Conservation (phyloP, 352 stramenopile genomes). For the Phytophthora pisi region DNA sequence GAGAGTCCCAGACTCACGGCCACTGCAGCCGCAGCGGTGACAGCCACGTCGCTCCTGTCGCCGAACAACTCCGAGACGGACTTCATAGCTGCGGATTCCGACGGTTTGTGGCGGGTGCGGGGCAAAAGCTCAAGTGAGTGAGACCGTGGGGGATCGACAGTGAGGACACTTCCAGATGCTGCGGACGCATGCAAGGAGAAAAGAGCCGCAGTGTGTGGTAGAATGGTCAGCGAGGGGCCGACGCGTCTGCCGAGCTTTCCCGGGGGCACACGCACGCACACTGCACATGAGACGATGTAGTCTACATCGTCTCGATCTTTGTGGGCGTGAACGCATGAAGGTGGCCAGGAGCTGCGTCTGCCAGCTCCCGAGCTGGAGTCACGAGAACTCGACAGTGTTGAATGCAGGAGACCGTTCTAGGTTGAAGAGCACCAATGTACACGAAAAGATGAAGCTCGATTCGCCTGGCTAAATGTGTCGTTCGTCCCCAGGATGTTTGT, state of each 20-base stretch:
- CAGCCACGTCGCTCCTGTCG: slow-evolving; percentile 15
- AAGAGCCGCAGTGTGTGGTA: background rate
- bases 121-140: slow-evolving; percentile 18
- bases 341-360: background rate
- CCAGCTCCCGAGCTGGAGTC: too few relatives aligned
- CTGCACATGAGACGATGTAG: too few relatives aligned
- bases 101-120: background rate
- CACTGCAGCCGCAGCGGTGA: slow-evolving; percentile 25
- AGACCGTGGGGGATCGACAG: background rate
- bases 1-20: slow-evolving; percentile 36
- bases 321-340: background rate
- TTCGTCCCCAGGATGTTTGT: too few relatives aligned
- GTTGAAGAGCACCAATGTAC: too few relatives aligned
- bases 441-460: too few relatives aligned
- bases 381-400: too few relatives aligned
- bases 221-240: background rate
- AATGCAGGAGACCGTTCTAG: too few relatives aligned
- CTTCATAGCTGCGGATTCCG: slow-evolving; percentile 23
- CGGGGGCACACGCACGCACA: background rate
- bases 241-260: background rate
- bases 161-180: background rate
- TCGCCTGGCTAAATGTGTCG: too few relatives aligned
- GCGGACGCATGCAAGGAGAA: background rate
- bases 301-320: background rate
- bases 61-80: slow-evolving; percentile 25